These are phyloP conservation scores for Hyaloscypha variabilis DNA, from an alignment of 495 filamentous ascomycete genomes.

Conservation along the genomic window DNA sequence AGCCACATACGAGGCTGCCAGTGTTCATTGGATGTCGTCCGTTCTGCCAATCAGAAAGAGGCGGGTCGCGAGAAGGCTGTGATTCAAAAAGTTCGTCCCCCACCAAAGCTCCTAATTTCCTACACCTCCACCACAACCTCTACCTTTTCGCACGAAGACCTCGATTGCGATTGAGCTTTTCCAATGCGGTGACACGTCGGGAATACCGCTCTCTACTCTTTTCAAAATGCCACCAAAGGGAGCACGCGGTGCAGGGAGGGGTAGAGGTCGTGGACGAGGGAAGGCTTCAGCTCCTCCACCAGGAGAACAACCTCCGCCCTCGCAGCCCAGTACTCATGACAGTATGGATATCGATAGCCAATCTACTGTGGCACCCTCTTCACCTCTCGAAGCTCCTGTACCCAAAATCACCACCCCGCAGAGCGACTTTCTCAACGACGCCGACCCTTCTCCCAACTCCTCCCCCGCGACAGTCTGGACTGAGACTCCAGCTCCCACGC, in stretches of 20 bases:
- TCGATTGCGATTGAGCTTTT: not conserved
- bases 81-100: constrained; percentile 17
- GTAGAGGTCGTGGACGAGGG: constrained; percentile 25
- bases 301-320: not conserved
- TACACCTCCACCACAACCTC: not conserved
- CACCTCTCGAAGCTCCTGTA: not conserved
- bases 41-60: constrained; percentile 14
- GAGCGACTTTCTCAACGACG: constrained; percentile 5
- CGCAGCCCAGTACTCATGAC: constrained; percentile 4
- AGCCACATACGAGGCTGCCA: not conserved
- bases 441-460: constrained; percentile 24
- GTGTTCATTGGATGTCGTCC: not conserved
- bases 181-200: constrained; percentile 12
- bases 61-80: constrained; percentile 12
- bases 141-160: not conserved
- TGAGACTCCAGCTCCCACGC: constrained; percentile 31
- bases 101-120: not conserved
- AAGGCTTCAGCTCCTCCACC: constrained; percentile 8
- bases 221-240: constrained; percentile 27
- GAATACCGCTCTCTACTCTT: not conserved
- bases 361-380: constrained; percentile 5
- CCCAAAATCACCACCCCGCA: constrained; percentile 13
- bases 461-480: constrained; percentile 29
- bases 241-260: constrained; percentile 15
- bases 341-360: constrained; percentile 7